Evolutionary conservation across 371 early-diverging fungal genomes (phyloP).

Genomic region (Zopfochytrium polystomum): DNA sequence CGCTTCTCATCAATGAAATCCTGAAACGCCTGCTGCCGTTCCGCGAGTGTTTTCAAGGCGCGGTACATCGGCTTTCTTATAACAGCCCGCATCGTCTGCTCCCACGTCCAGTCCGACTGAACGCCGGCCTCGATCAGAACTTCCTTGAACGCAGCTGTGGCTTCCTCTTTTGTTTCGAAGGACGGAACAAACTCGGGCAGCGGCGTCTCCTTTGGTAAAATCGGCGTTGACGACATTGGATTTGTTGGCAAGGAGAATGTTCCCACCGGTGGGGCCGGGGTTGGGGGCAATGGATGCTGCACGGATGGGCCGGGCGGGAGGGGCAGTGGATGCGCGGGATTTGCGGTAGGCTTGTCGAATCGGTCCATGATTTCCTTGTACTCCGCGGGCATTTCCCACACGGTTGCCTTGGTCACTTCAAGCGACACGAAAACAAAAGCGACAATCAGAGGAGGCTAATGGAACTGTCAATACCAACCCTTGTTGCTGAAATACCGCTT

Average conservation of each 20-base stretch:
- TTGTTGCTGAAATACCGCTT: slow-evolving; percentile 86
- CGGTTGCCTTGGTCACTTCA: slow-evolving; percentile 71
- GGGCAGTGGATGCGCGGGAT: neutral
- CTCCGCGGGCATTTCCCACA: slow-evolving; percentile 84
- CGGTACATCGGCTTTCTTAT: slow-evolving; percentile 80
- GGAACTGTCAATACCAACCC: slow-evolving; percentile 13
- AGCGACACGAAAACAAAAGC: neutral
- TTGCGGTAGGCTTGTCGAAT: slow-evolving; percentile 6
- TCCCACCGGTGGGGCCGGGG: neutral
- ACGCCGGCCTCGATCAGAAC: slow-evolving; percentile 73
- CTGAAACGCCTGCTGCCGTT: slow-evolving; percentile 79
- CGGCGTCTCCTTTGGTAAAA: slow-evolving; percentile 13
- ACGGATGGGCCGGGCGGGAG: slow-evolving; percentile 3
- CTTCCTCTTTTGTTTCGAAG: slow-evolving; percentile 75
- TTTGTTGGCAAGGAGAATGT: slow-evolving; percentile 2
- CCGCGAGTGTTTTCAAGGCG: slow-evolving; percentile 73
- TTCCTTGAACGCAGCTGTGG: slow-evolving; percentile 75
- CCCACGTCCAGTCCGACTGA: slow-evolving; percentile 83
- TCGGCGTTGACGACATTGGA: slow-evolving; percentile 12
- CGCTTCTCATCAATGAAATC: slow-evolving; percentile 60
- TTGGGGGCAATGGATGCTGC: slow-evolving; percentile 4
- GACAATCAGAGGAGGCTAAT: neutral
- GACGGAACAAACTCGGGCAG: slow-evolving; percentile 31
- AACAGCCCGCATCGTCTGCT: slow-evolving; percentile 81
- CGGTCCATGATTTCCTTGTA: slow-evolving; percentile 51